Evolutionary conservation across 75 land plant genomes (phyloP), one percentile per base, ranked within the genome.

Genomic region (Cryptomeria japonica): DNA sequence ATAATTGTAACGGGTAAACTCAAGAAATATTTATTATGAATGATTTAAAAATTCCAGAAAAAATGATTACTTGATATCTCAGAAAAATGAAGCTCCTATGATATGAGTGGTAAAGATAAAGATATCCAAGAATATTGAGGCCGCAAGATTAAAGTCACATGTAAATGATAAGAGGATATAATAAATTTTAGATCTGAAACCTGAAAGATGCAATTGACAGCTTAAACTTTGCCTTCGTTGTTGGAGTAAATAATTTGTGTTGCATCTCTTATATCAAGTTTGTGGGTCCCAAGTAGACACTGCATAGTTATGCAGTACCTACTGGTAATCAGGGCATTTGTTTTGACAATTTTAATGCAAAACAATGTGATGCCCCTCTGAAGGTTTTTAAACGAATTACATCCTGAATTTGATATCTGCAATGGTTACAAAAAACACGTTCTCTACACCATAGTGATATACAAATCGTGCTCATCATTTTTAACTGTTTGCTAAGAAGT

Each of bases 311-410:
- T 75, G 16, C 16, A 32, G 77, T 75, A 75, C 15, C 77, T 34
- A 75, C 4, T 75, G 38, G 77, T 75, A 75, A 13, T 34, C 34
- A 31, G 32, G 77, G 37, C 37, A 3, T 75, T 75, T 75, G 37
- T 75, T 44, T 75, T 75, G 77, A 34, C 77, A 75, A 75, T 34
- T 75, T 75, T 34, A 2, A 75, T 32, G 77, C 77, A 87, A 87
- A 77, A 32, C 25, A 87, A 38, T 3, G 18, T 36, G 8, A 72
- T 19, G 31, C 70, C 46, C 38, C 41, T 18, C 22, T 36, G 76
- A 87, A 8, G 75, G 68, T 6, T 73, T 46, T 39, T 87, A 41
- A 77, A 37, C 16, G 0, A 38, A 38, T 28, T 46, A 87, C 19
- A 34, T 72, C 73, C 76, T 28, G 13, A 28, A 6, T n/a, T 72